Evolutionary conservation across 495 filamentous ascomycete species (phyloP).

Genomic region (Copromyces sp.): DNA sequence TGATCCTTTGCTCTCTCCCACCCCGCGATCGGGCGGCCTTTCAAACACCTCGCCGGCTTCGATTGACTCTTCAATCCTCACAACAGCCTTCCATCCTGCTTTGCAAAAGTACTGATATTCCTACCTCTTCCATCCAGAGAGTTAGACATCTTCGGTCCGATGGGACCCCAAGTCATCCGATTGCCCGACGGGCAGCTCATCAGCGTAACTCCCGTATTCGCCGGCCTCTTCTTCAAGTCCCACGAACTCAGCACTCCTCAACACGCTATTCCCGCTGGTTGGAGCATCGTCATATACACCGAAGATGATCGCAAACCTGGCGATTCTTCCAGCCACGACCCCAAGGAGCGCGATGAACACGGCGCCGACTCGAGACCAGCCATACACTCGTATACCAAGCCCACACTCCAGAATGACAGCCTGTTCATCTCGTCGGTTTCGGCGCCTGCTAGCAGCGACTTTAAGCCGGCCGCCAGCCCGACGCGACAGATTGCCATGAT

Average conservation of each 20-base stretch:
- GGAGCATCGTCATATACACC: constrained; percentile 75
- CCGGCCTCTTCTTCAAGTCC: constrained; percentile 77
- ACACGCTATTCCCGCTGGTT: constrained; percentile 69
- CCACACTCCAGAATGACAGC: constrained; percentile 67
- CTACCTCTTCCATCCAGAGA: neutral
- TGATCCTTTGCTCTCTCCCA: neutral
- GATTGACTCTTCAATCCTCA: neutral
- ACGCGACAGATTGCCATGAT: constrained; percentile 88
- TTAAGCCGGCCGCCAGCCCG: constrained; percentile 65
- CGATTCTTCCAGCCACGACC: constrained; percentile 7
- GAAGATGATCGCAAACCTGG: constrained; percentile 37
- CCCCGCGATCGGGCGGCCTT: neutral
- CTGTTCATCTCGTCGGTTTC: constrained; percentile 88
- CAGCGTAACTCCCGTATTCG: constrained; percentile 73
- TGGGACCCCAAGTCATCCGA: constrained; percentile 41
- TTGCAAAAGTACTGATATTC: neutral
- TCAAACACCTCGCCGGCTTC: neutral
- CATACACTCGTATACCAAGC: constrained; percentile 55
- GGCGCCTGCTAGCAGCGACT: constrained; percentile 67
- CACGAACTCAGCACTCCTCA: constrained; percentile 60
- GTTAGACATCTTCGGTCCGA: constrained; percentile 4
- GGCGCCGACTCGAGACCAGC: constrained; percentile 22
- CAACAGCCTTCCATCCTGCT: neutral
- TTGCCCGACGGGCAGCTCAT: constrained; percentile 82
- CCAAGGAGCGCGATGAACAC: constrained; percentile 4